Base-by-base conservation (phyloP, 2,329 filamentous ascomycete genomes). In the Ophiostoma novo-ulmi region DNA sequence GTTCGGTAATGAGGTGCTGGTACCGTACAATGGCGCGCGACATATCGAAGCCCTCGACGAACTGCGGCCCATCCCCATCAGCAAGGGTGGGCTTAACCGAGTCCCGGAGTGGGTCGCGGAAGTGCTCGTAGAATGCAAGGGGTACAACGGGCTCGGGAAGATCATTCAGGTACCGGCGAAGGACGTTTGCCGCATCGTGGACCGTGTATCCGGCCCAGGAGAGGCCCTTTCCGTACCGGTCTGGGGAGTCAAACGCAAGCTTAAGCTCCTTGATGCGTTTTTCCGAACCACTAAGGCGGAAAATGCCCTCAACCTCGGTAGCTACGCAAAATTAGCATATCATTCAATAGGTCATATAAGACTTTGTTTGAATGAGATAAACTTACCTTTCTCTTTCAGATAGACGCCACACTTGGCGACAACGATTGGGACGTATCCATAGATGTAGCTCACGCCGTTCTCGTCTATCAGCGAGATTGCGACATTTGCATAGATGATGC, bases 141-240 rank as follows among this genome's bases (percentile, higher is more conserved):
- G 95, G 95, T 39, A 99, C 95, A 74, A 99, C 97, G 5, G 95
- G 95, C 78, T 99, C 95, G 2, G 95, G 95, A 1, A 99, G 86
- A 77, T 97, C 92, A 80, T 98, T 98, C 73, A 99, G 88, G 79
- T 99, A 99, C 75, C 95, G 89, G 73, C 95, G 90, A 64, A 99
- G 86, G 73, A 99, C 94, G 78, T 98, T 99, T 76, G 95, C 94
- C 36, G 95, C 95, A 85, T 99, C 95, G 80, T 99, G 95, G 61
- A 99, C 95, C 0, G 95, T 99, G 79, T 97, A 99, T 66, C 95
- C 95, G 66, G 93, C 91, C 95, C 95, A 99, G 76, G 97, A 92
- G 36, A 99, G 85, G 20, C 95, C 95, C 81, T 99, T 99, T 70
- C 95, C 95, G 79, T 97, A 99, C 76, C 94, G 87, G 76, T 97